Evolutionary conservation across 2,329 filamentous ascomycete genomes (phyloP).

Genomic region (Dactylonectria estremocensis): DNA sequence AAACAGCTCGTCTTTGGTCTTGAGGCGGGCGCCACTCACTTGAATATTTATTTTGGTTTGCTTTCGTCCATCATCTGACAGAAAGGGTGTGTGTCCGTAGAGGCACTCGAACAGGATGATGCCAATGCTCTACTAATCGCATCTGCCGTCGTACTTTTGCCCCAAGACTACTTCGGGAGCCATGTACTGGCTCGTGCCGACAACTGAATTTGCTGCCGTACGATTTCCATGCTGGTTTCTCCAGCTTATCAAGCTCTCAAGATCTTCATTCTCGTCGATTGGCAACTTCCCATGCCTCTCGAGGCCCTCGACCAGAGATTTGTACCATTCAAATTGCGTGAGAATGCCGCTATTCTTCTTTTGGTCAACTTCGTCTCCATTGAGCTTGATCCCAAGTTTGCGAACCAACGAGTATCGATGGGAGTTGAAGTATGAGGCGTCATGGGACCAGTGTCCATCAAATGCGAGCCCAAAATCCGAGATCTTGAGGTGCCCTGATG

Average conservation of each 20-base stretch:
- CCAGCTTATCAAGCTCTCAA: conserved; percentile 73
- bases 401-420: conserved; percentile 85
- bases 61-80: conserved; percentile 82
- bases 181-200: conserved; percentile 99
- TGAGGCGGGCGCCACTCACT: conserved; percentile 60
- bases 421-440: conserved; percentile 87
- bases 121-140: conserved; percentile 97
- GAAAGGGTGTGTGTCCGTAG: conserved; percentile 92
- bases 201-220: conserved; percentile 84
- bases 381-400: conserved; percentile 81
- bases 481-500: conserved; percentile 92
- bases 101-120: conserved; percentile 96
- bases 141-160: conserved; percentile 88
- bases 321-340: conserved; percentile 53
- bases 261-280: conserved; percentile 45
- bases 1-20: background rate
- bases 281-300: conserved; percentile 54
- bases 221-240: conserved; percentile 79
- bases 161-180: conserved; percentile 92
- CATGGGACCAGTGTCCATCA: conserved; percentile 95
- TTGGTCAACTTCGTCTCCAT: conserved; percentile 81
- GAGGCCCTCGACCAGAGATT: conserved; percentile 50
- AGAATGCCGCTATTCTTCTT: conserved; percentile 63
- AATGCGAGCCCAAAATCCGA: conserved; percentile 97
- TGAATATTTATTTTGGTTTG: conserved; percentile 90